These are phyloP conservation scores for Cystobasidium tubakii DNA, from an alignment of 768 basidiomycete genomes.

Conservation along the genomic window DNA sequence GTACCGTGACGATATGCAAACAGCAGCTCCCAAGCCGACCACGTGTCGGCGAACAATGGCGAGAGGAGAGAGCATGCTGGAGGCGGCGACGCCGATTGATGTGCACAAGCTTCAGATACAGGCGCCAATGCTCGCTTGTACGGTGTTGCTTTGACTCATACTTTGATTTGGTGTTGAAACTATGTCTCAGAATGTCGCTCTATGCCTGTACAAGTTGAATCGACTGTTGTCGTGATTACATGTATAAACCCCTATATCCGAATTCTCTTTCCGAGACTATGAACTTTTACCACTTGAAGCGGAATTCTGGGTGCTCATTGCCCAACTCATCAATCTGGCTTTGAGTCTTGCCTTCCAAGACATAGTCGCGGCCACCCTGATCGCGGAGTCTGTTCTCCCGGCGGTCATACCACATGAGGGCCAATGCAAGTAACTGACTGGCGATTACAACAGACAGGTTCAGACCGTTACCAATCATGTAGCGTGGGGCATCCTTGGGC, in stretches of 20 bases:
- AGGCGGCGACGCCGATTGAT: too few relatives aligned
- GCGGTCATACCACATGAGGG: constrained; percentile 40
- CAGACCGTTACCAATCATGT: constrained; percentile 41
- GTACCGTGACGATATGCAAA: too few relatives aligned
- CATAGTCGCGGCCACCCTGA: constrained; percentile 43
- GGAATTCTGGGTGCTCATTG: constrained; percentile 42
- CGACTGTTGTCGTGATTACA: neutral
- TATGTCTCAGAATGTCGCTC: neutral
- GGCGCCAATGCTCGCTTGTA: too few relatives aligned
- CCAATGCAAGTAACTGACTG: constrained; percentile 5
- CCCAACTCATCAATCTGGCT: constrained; percentile 42
- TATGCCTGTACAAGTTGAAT: neutral
- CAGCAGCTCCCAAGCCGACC: too few relatives aligned
- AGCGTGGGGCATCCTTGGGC: constrained; percentile 22
- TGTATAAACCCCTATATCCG: neutral
- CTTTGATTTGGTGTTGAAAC: constrained; percentile 3
- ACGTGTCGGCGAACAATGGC: too few relatives aligned
- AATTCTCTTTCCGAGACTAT: neutral
- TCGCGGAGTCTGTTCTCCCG: constrained; percentile 45
- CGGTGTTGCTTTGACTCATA: too few relatives aligned
- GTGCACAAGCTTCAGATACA: too few relatives aligned
- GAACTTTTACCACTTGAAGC: constrained; percentile 29
- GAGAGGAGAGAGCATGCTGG: too few relatives aligned
- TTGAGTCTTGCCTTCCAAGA: constrained; percentile 43
- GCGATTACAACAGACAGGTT: constrained; percentile 28